Evolutionary conservation across 2,329 filamentous ascomycete species (phyloP).

Genomic region (Calonectria henricotiae): DNA sequence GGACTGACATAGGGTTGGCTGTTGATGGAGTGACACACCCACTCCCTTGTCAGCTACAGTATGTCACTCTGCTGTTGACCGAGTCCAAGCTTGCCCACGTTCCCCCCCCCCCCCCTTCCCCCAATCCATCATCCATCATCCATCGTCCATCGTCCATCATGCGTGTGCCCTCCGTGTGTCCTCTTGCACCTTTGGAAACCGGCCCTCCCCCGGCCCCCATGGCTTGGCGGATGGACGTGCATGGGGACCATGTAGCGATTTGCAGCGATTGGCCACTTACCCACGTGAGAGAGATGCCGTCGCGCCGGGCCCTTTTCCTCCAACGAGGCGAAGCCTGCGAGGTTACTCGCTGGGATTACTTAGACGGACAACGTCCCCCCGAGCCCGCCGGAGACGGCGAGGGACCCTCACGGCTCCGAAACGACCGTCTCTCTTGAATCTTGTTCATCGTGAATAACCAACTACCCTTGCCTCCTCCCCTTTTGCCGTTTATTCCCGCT

Average conservation of each 20-base stretch:
- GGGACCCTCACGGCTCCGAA: conserved; percentile 19
- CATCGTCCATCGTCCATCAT: too few relatives aligned
- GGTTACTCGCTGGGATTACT: conserved; percentile 23
- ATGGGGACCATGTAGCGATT: not conserved
- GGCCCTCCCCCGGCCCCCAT: conserved; percentile 8
- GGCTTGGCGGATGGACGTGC: conserved; percentile 6
- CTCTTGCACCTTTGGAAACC: not conserved
- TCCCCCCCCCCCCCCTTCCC: not conserved
- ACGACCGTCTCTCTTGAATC: not conserved
- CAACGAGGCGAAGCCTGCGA: conserved; percentile 2
- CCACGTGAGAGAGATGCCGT: conserved; percentile 1
- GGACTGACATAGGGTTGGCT: not conserved
- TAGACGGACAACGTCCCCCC: conserved; percentile 27
- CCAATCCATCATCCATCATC: too few relatives aligned
- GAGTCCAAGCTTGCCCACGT: not conserved
- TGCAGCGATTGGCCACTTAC: not conserved
- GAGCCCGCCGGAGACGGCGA: conserved; percentile 31
- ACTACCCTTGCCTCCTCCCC: not conserved
- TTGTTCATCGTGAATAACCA: conserved; percentile 8
- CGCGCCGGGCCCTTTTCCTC: not conserved
- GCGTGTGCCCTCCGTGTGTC: not conserved
- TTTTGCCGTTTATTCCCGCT: not conserved
- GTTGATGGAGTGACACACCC: not conserved
- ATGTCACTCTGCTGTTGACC: too few relatives aligned
- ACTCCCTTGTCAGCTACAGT: too few relatives aligned